Percentiles rank a stretch among this genome's conserved stretches.
Evolutionary conservation across 495 filamentous ascomycete genomes (phyloP).

Genomic region (Opeltia flavorubescens): DNA sequence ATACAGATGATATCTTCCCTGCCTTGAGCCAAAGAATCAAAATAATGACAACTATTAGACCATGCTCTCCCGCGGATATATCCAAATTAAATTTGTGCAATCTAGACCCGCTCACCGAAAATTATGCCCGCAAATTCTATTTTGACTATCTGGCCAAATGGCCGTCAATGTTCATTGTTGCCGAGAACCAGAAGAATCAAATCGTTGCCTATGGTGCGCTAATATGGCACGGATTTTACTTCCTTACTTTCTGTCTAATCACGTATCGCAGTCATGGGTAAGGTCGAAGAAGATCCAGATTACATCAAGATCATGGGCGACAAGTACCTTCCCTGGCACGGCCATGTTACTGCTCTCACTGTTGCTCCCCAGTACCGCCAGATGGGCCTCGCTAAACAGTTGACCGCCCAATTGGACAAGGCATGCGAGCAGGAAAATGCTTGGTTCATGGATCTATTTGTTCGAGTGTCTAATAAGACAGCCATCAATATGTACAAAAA

Average conservation of each 20-base stretch:
- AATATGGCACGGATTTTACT: no score
- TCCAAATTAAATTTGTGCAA: slow-evolving; percentile 73
- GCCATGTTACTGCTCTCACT: slow-evolving; percentile 91
- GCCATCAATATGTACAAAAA: slow-evolving; percentile 79
- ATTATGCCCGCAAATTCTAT: slow-evolving; percentile 91
- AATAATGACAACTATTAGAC: slow-evolving; percentile 53
- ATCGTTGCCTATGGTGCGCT: slow-evolving; percentile 87
- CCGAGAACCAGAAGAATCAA: slow-evolving; percentile 65
- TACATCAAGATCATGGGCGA: slow-evolving; percentile 48
- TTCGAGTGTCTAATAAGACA: slow-evolving; percentile 72
- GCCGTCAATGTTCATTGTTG: slow-evolving; percentile 81
- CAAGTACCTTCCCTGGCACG: slow-evolving; percentile 93
- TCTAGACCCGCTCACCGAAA: slow-evolving; percentile 89
- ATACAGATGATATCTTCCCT: background rate
- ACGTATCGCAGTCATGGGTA: slow-evolving; percentile 69
- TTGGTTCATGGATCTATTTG: slow-evolving; percentile 94
- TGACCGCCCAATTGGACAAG: slow-evolving; percentile 66
- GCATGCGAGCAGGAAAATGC: slow-evolving; percentile 66
- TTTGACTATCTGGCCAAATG: slow-evolving; percentile 87
- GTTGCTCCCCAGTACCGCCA: slow-evolving; percentile 77
- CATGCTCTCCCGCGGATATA: slow-evolving; percentile 58
- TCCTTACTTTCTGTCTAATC: no score
- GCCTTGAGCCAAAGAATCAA: background rate
- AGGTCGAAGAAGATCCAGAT: slow-evolving; percentile 75
- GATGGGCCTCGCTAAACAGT: slow-evolving; percentile 66